A percentile compares a stretch with the other conserved stretches of the same genome.
These are phyloP conservation scores for Phytophthora syringae DNA, from an alignment of 352 stramenopile genomes.

Conservation along the genomic window DNA sequence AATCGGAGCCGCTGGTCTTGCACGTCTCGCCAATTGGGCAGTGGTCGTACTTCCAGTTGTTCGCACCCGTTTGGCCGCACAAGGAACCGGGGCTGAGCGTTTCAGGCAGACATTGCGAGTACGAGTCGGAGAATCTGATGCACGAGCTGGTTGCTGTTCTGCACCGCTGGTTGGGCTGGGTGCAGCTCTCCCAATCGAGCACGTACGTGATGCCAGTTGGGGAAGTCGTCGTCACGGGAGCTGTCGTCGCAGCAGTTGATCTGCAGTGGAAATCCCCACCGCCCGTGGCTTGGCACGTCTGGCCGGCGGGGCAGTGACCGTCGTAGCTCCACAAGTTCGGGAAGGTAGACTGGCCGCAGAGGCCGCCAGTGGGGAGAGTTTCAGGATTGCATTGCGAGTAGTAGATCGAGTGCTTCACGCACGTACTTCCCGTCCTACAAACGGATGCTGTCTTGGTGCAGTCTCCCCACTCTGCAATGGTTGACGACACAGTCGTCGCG, in stretches of 20 bases:
- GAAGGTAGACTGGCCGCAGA: slow-evolving; percentile 32
- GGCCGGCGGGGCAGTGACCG: slow-evolving; percentile 14
- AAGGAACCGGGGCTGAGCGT: slow-evolving; percentile 18
- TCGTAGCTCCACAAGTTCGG: slow-evolving; percentile 29
- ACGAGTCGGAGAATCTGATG: slow-evolving; percentile 29
- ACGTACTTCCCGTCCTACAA: slow-evolving; percentile 13
- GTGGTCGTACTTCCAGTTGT: slow-evolving; percentile 28
- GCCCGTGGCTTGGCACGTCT: slow-evolving; percentile 25
- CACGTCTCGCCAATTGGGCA: slow-evolving; percentile 30
- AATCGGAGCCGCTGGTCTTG: slow-evolving; percentile 23
- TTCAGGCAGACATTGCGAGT: slow-evolving; percentile 31
- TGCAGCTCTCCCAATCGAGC: slow-evolving; percentile 25
- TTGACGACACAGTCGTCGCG: not conserved
- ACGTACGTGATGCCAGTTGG: not conserved
- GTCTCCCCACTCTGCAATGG: slow-evolving; percentile 16
- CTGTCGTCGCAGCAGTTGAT: not conserved
- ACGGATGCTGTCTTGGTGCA: slow-evolving; percentile 12
- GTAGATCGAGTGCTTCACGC: slow-evolving; percentile 28
- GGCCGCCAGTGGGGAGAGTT: slow-evolving; percentile 8
- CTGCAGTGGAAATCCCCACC: slow-evolving; percentile 31
- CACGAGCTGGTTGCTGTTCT: slow-evolving; percentile 11
- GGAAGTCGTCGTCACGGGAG: not conserved
- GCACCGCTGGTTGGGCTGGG: slow-evolving; percentile 3
- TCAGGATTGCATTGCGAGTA: slow-evolving; percentile 35
- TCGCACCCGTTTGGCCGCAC: slow-evolving; percentile 30